Conservation (phyloP, 2,329 filamentous ascomycete genomes). For the Diplocarpon rosae region DNA sequence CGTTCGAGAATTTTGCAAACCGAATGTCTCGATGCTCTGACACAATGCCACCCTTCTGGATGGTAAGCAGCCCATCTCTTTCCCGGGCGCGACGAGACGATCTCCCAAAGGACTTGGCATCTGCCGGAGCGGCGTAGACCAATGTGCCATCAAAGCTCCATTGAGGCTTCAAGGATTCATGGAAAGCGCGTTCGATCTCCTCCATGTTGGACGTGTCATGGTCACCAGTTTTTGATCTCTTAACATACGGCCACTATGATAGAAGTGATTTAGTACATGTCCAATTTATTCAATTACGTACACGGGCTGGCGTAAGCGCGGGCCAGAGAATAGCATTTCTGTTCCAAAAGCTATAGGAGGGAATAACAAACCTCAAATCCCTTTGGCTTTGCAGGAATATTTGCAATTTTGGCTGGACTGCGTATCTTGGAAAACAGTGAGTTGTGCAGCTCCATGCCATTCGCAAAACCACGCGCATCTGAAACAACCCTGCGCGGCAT, state of each 20-base stretch:
- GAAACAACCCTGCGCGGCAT: slow-evolving; percentile 26
- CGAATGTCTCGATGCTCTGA: slow-evolving; percentile 54
- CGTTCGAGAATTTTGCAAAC: slow-evolving; percentile 50
- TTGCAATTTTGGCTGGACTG: slow-evolving; percentile 40
- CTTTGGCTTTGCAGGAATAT: slow-evolving; percentile 46
- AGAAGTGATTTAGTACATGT: slow-evolving; percentile 36
- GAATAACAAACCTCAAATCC: slow-evolving; percentile 82
- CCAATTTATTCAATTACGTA: slow-evolving; percentile 27
- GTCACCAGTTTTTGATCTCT: slow-evolving; percentile 58
- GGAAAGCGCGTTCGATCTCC: slow-evolving; percentile 53
- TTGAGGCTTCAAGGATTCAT: slow-evolving; percentile 63
- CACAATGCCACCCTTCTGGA: slow-evolving; percentile 46
- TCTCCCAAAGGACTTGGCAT: slow-evolving; percentile 25
- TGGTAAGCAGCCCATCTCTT: slow-evolving; percentile 38
- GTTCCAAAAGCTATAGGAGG: slow-evolving; percentile 24
- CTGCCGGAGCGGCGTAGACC: slow-evolving; percentile 45
- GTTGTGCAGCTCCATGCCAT: slow-evolving; percentile 92
- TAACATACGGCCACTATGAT: slow-evolving; percentile 75
- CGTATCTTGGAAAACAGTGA: slow-evolving; percentile 73
- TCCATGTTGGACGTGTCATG: slow-evolving; percentile 51
- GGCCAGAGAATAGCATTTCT: slow-evolving; percentile 19
- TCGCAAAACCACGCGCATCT: slow-evolving; percentile 58
- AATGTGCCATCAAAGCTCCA: slow-evolving; percentile 70
- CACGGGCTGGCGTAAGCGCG: slow-evolving; percentile 26
- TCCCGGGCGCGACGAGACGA: slow-evolving; percentile 22